A percentile compares a stretch with the other conserved stretches of the same genome.
phyloP scores from a whole-genome alignment of 805 yeast species.

The Nakazawaea molendinolei region DNA sequence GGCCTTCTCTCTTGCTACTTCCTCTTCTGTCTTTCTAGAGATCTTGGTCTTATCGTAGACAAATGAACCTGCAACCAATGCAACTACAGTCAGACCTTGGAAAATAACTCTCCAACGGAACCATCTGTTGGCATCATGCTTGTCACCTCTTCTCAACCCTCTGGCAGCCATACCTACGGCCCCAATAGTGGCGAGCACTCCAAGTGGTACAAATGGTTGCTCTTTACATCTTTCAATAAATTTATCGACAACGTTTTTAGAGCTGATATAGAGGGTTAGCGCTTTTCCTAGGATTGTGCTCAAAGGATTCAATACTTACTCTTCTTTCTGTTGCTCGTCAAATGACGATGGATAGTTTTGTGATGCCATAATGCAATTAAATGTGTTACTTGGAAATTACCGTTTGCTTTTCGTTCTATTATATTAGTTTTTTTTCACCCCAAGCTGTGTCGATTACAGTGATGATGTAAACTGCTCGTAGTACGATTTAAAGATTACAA shows the following conservation, averaged over 20 bases:
- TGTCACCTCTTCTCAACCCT: conserved; percentile 67
- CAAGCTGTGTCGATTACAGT: too few species aligned
- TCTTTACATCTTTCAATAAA: conserved; percentile 51
- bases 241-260: conserved; percentile 6
- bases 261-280: not conserved
- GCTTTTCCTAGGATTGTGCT: too few species aligned
- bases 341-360: conserved; percentile 43
- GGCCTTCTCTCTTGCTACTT: conserved; percentile 67
- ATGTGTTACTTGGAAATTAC: not conserved
- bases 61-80: conserved; percentile 75
- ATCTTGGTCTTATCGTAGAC: conserved; percentile 49
- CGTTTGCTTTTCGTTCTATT: not conserved
- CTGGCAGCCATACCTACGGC: conserved; percentile 78
- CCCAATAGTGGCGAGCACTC: conserved; percentile 68
- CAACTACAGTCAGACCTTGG: conserved; percentile 78
- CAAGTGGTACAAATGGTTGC: conserved; percentile 87
- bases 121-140: conserved; percentile 73
- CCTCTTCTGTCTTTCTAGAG: conserved; percentile 51
- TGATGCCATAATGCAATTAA: conserved; percentile 24
- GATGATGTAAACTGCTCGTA: too few species aligned
- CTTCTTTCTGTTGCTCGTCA: conserved; percentile 33
- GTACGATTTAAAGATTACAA: too few species aligned
- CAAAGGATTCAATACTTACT: conserved; percentile 36
- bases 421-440: not conserved
- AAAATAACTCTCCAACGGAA: conserved; percentile 86